A percentile compares a stretch with the other conserved stretches of the same genome.
Conservation (phyloP, 768 basidiomycete species). For the Xerocomus brunneocitrinus region DNA sequence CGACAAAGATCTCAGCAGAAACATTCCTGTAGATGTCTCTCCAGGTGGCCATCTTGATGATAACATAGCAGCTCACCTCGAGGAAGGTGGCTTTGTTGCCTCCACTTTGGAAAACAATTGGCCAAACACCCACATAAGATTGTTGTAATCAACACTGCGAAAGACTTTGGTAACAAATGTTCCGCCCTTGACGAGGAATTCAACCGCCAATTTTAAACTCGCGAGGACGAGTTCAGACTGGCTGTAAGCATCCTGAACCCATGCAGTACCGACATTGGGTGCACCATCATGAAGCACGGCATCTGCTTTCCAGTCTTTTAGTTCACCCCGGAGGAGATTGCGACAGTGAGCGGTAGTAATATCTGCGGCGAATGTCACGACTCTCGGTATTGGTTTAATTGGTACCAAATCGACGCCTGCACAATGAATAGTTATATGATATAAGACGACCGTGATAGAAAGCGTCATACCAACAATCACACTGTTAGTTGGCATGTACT, state of each 20-base stretch:
- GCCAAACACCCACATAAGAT: constrained; percentile 96
- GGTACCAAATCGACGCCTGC: constrained; percentile 92
- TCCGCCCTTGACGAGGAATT: constrained; percentile 89
- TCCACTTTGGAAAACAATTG: constrained; percentile 96
- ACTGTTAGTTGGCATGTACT: constrained; percentile 92
- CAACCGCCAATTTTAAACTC: constrained; percentile 91
- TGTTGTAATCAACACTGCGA: constrained; percentile 97
- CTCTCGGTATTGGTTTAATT: constrained; percentile 92
- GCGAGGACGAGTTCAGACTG: constrained; percentile 96
- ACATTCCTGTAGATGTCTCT: constrained; percentile 64
- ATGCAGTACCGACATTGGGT: constrained; percentile 98
- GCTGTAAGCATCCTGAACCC: constrained; percentile 97
- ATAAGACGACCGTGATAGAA: not conserved
- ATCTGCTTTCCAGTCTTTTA: constrained; percentile 99
- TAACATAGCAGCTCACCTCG: constrained; percentile 53
- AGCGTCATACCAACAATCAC: constrained; percentile 73
- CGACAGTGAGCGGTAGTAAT: constrained; percentile 93
- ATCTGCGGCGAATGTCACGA: constrained; percentile 87
- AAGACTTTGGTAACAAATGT: constrained; percentile 99
- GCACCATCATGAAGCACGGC: constrained; percentile 98
- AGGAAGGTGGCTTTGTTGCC: constrained; percentile 97
- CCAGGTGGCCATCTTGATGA: not conserved
- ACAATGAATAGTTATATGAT: constrained; percentile 7
- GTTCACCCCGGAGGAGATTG: constrained; percentile 73
- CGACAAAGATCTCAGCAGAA: constrained; percentile 99